These are phyloP conservation scores for Metschnikowia chrysomelidarum DNA, from an alignment of 805 yeast species.

Conservation along the genomic window DNA sequence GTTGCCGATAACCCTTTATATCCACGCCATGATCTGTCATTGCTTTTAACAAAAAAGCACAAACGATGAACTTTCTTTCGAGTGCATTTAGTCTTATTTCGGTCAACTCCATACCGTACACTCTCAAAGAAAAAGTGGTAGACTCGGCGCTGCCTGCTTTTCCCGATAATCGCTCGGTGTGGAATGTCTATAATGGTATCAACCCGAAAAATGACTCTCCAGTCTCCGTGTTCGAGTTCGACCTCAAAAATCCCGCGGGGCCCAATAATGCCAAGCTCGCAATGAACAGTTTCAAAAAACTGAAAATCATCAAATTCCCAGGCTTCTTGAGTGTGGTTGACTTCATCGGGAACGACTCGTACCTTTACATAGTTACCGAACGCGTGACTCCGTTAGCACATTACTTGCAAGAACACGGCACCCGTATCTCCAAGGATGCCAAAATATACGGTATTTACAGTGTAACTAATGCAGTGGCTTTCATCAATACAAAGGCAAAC, in stretches of 20 bases:
- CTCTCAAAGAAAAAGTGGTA: constrained; percentile 45
- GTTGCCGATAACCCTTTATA: too few relatives aligned
- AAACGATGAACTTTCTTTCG: constrained; percentile 70
- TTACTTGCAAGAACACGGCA: constrained; percentile 33
- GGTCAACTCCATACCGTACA: constrained; percentile 58
- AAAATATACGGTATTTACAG: constrained; percentile 54
- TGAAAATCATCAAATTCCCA: constrained; percentile 63
- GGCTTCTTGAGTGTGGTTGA: constrained; percentile 65
- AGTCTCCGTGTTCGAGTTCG: constrained; percentile 68
- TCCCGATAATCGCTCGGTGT: constrained; percentile 42
- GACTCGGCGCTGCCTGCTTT: constrained; percentile 21
- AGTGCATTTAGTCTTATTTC: constrained; percentile 59
- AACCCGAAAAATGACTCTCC: constrained; percentile 49
- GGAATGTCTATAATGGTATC: constrained; percentile 64
- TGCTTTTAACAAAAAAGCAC: too few relatives aligned
- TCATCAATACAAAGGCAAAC: constrained; percentile 54
- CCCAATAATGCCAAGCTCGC: constrained; percentile 31
- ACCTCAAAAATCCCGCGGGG: constrained; percentile 39
- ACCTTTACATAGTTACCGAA: constrained; percentile 65
- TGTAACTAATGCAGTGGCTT: constrained; percentile 53
- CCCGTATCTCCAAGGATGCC: constrained; percentile 30
- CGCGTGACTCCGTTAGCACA: constrained; percentile 52
- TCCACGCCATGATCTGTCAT: too few relatives aligned
- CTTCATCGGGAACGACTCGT: constrained; percentile 57
- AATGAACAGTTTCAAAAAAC: constrained; percentile 38